phyloP scores from a whole-genome alignment of 495 filamentous ascomycete genomes.

The Talaromyces ruber region DNA sequence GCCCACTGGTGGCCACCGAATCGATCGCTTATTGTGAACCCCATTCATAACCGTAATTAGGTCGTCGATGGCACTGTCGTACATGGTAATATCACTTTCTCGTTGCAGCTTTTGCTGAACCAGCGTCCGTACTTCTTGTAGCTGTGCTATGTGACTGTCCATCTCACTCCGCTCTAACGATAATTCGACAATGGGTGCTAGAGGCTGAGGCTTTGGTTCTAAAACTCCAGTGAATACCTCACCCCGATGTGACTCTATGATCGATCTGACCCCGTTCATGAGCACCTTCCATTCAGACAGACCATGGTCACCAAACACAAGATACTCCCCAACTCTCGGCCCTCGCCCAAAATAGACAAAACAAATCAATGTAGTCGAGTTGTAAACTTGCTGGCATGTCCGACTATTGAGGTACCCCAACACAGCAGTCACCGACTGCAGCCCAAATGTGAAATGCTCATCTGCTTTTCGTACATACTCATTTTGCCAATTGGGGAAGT shows the following conservation, averaged over 20 bases:
- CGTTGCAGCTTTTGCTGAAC: conserved; percentile 5
- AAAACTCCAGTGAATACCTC: conserved; percentile 26
- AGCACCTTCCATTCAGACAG: conserved; percentile 35
- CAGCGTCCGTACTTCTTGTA: conserved; percentile 11
- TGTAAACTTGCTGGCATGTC: conserved; percentile 39
- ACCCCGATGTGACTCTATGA: conserved; percentile 14
- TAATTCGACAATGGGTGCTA: conserved; percentile 3
- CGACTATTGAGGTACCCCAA: conserved; percentile 24
- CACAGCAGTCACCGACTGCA: conserved; percentile 30
- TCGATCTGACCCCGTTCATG: conserved; percentile 31
- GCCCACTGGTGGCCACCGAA: conserved; percentile 4
- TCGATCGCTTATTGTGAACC: conserved; percentile 13
- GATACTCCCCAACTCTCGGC: conserved; percentile 27
- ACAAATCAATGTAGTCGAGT: conserved; percentile 33
- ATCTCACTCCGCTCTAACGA: conserved; percentile 11
- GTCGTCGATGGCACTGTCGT: conserved; percentile 7
- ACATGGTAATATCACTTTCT: conserved; percentile 2
- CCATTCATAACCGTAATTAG: conserved; percentile 14
- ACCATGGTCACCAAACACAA: conserved; percentile 32
- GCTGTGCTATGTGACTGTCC: conserved; percentile 10
- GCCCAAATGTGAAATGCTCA: conserved; percentile 36
- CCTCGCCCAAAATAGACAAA: conserved; percentile 39
- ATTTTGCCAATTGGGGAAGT: conserved; percentile 20
- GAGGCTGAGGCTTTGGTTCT: conserved; percentile 4
- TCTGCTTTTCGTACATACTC: conserved; percentile 29